Conservation (phyloP, 805 yeast species). For the Metahyphopichia silvanorum region DNA sequence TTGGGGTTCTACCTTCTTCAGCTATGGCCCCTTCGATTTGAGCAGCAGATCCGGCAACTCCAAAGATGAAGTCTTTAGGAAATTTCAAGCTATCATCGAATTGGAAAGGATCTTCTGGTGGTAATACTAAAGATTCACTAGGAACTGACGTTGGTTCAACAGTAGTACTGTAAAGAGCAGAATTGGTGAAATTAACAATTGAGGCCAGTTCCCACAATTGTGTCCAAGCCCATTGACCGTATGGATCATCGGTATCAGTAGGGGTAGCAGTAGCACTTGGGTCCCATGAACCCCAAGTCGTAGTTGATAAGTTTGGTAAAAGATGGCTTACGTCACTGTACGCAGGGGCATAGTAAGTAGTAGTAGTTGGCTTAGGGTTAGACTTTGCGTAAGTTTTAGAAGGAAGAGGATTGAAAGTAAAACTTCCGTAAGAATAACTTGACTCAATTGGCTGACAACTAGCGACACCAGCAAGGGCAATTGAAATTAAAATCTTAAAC, state of each 20-base stretch:
- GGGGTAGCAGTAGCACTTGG: constrained; percentile 8
- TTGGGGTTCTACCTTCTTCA: constrained; percentile 29
- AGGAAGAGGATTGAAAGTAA: constrained; percentile 1
- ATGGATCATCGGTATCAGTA: constrained; percentile 15
- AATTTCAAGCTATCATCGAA: constrained; percentile 11
- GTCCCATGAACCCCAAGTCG: constrained; percentile 16
- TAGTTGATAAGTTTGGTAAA: constrained; percentile 8
- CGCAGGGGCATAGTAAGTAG: constrained; percentile 6
- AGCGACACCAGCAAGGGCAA: background rate
- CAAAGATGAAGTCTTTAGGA: constrained; percentile 16
- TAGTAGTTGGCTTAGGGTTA: constrained; percentile 1
- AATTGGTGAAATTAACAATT: constrained; percentile 10
- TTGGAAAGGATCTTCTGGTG: constrained; percentile 13
- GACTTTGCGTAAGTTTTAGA: constrained; percentile 4
- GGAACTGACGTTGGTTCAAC: constrained; percentile 17
- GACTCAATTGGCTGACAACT: background rate
- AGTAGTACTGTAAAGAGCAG: constrained; percentile 11
- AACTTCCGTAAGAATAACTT: background rate
- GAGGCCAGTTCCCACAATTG: constrained; percentile 11
- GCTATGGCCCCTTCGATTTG: constrained; percentile 36
- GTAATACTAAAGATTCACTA: constrained; percentile 8
- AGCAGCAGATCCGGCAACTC: constrained; percentile 31
- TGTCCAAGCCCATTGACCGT: constrained; percentile 18
- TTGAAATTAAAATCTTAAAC: background rate
- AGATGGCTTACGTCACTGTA: constrained; percentile 4